A percentile compares a stretch with the other conserved stretches of the same genome.
These are phyloP conservation scores for Paecilomyces sp. DNA, from an alignment of 2,329 filamentous ascomycete genomes.

Conservation along the genomic window DNA sequence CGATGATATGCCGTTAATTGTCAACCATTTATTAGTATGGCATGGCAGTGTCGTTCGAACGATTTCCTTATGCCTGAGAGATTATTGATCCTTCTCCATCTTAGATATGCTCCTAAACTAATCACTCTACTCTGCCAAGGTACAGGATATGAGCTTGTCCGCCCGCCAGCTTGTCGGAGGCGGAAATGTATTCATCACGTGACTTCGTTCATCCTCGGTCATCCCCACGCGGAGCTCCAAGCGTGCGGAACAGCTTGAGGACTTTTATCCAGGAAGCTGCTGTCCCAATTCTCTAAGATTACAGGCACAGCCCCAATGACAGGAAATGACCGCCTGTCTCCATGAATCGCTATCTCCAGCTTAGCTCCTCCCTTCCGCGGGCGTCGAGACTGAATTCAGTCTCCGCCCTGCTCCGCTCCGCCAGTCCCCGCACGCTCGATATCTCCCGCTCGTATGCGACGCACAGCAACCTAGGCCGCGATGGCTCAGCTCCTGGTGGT, in stretches of 20 bases:
- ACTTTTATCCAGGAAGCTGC: background rate
- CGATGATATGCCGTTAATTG: too few species aligned
- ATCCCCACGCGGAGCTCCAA: background rate
- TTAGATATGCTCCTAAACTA: too few species aligned
- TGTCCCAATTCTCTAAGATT: background rate
- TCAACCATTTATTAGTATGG: too few species aligned
- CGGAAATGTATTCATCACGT: background rate
- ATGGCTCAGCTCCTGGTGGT: slow-evolving; percentile 23
- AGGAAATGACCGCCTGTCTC: slow-evolving; percentile 9
- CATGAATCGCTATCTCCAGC: slow-evolving; percentile 18
- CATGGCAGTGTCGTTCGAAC: too few species aligned
- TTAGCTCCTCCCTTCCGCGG: slow-evolving; percentile 7
- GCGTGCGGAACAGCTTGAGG: background rate
- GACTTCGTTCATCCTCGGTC: background rate
- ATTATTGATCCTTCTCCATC: too few species aligned
- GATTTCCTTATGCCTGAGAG: too few species aligned
- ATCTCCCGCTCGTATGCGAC: slow-evolving; percentile 53
- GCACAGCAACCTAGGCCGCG: slow-evolving; percentile 40
- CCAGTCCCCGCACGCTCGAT: slow-evolving; percentile 1
- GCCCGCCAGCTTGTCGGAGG: background rate
- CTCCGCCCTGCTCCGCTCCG: background rate
- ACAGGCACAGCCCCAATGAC: slow-evolving; percentile 8
- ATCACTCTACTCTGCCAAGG: too few species aligned
- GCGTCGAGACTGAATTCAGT: background rate
- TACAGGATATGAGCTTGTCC: too few species aligned